phyloP scores from a whole-genome alignment of 768 basidiomycete genomes.

The Zangia roseola region DNA sequence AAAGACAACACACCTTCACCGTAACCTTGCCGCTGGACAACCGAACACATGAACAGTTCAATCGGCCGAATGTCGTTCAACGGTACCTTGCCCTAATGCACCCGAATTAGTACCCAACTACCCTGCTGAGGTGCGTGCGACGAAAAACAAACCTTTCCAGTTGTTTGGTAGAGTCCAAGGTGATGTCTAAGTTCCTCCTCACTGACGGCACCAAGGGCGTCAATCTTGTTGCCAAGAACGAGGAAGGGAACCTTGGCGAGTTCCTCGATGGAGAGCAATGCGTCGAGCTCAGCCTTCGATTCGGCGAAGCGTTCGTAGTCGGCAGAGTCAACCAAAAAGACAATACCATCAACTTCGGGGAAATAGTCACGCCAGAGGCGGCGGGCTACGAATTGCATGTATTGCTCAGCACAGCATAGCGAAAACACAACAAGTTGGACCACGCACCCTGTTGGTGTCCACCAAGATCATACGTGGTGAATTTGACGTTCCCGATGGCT shows the following conservation, averaged over 20 bases:
- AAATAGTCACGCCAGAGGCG: slow-evolving; percentile 99
- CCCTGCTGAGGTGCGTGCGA: background rate
- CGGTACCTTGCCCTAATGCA: slow-evolving; percentile 86
- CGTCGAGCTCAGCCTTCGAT: slow-evolving; percentile 96
- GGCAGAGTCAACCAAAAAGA: slow-evolving; percentile 96
- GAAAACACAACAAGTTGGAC: background rate
- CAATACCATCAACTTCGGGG: slow-evolving; percentile 98
- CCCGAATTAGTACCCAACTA: slow-evolving; percentile 5
- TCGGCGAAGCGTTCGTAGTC: slow-evolving; percentile 96
- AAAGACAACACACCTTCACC: slow-evolving; percentile 70
- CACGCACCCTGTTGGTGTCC: slow-evolving; percentile 91
- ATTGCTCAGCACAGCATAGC: background rate
- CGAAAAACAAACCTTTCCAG: slow-evolving; percentile 76
- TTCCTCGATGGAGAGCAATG: slow-evolving; percentile 93
- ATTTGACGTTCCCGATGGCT: slow-evolving; percentile 98
- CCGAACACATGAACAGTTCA: slow-evolving; percentile 99
- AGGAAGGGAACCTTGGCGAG: slow-evolving; percentile 97
- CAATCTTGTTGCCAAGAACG: slow-evolving; percentile 98
- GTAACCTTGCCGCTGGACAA: slow-evolving; percentile 97
- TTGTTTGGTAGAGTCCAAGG: slow-evolving; percentile 97
- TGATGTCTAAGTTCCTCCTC: slow-evolving; percentile 97
- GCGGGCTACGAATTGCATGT: slow-evolving; percentile 58
- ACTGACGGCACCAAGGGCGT: slow-evolving; percentile 94
- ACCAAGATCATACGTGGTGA: slow-evolving; percentile 97
- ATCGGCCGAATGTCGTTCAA: slow-evolving; percentile 96